phyloP scores from a whole-genome alignment of 371 early-diverging fungal genomes.

The Mortierella sp. region DNA sequence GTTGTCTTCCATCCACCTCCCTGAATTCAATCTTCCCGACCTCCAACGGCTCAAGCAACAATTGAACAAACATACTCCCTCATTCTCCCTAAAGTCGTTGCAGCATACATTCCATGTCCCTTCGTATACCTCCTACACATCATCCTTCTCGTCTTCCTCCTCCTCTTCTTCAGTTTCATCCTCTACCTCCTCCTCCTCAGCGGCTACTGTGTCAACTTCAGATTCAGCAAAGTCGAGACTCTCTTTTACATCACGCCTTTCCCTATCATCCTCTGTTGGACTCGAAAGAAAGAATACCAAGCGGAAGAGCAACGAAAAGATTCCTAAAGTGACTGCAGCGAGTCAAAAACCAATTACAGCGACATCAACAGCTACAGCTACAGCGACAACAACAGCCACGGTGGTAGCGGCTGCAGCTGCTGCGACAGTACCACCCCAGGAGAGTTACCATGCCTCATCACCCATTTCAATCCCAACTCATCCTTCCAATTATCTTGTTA shows the following conservation, averaged over 20 bases:
- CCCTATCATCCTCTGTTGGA: not conserved
- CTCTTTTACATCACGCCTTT: constrained; percentile 11
- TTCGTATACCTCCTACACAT: constrained; percentile 27
- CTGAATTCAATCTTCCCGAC: constrained; percentile 52
- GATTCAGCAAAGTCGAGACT: constrained; percentile 9
- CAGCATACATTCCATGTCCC: constrained; percentile 46
- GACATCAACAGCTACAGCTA: not conserved
- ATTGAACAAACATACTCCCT: constrained; percentile 49
- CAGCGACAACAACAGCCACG: not conserved
- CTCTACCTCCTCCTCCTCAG: constrained; percentile 6
- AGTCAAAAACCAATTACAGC: not conserved
- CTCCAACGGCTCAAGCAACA: constrained; percentile 46
- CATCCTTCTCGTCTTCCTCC: constrained; percentile 19
- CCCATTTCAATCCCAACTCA: constrained; percentile 47
- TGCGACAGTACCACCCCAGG: constrained; percentile 5
- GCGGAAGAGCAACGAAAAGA: not conserved
- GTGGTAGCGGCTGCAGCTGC: not conserved
- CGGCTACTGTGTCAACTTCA: not conserved
- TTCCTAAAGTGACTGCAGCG: not conserved
- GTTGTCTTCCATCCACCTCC: constrained; percentile 37
- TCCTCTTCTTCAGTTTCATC: constrained; percentile 28
- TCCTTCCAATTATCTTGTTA: constrained; percentile 42
- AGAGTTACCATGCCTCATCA: constrained; percentile 7
- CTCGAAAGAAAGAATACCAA: not conserved
- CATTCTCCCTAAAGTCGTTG: constrained; percentile 50